Evolutionary conservation across 2,329 filamentous ascomycete species (phyloP).

Genomic region (Neonectria hederae): DNA sequence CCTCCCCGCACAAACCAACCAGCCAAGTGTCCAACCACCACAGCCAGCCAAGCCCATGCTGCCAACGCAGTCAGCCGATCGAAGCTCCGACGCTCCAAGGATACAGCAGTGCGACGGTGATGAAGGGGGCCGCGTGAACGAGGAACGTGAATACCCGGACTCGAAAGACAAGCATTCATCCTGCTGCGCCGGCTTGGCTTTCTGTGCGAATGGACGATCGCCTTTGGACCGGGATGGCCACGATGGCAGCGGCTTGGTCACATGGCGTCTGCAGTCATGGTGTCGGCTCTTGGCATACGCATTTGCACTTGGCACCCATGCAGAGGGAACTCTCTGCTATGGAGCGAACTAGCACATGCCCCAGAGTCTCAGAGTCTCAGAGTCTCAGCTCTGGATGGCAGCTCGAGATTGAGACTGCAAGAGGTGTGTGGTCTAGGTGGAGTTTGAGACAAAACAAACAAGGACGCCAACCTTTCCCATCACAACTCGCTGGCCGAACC

Average conservation of each 20-base stretch:
- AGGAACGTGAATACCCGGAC: not conserved
- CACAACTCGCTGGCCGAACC: not conserved
- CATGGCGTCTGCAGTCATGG: slow-evolving; percentile 14
- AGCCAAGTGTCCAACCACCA: not conserved
- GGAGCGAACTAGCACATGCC: not conserved
- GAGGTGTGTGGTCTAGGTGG: not conserved
- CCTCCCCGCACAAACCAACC: not conserved
- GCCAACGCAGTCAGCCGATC: not conserved
- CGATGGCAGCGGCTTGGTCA: slow-evolving; percentile 6
- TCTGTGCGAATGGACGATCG: not conserved
- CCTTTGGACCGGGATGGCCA: not conserved
- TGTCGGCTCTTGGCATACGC: not conserved
- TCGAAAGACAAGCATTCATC: not conserved
- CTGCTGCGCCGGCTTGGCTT: not conserved
- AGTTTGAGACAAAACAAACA: not conserved
- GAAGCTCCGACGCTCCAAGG: not conserved
- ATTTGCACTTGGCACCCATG: not conserved
- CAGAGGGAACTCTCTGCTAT: not conserved
- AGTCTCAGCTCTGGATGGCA: not conserved
- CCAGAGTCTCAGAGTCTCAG: not conserved
- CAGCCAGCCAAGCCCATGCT: not conserved
- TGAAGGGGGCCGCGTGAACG: not conserved
- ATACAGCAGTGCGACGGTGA: not conserved
- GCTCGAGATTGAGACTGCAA: not conserved
- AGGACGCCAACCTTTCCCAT: not conserved